Conservation (phyloP, 306 rosid genomes). For the Castanospermum australe region DNA sequence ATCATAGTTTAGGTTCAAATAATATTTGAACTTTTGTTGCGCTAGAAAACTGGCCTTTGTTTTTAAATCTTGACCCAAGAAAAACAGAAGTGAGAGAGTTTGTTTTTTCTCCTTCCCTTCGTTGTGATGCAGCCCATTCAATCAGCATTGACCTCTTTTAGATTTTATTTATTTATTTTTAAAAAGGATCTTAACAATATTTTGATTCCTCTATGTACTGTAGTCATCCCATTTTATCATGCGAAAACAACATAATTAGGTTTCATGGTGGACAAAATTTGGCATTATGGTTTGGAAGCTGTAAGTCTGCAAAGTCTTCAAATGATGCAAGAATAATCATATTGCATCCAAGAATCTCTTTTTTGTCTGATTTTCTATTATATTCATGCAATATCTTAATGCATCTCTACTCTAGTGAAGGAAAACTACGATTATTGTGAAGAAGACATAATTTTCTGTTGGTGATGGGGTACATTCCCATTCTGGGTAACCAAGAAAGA, state of each 20-base stretch:
- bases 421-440: background rate
- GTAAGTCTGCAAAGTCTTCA: background rate
- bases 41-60: background rate
- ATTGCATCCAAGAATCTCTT: background rate
- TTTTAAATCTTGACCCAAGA: background rate
- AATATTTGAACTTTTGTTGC: background rate
- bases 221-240: background rate
- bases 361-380: background rate
- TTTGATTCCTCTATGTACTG: too few species aligned
- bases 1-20: background rate
- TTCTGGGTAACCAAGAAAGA: conserved; percentile 8
- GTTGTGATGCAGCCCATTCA: background rate
- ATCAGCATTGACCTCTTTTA: background rate
- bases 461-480: conserved; percentile 31
- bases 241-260: background rate
- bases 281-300: background rate
- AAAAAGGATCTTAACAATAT: background rate
- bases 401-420: background rate
- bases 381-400: background rate
- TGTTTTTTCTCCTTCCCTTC: too few species aligned
- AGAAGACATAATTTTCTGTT: background rate
- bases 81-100: background rate
- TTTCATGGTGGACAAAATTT: background rate
- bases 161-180: background rate
- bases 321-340: background rate